A percentile compares a stretch with the other conserved stretches of the same genome.
Evolutionary conservation across 768 basidiomycete species (phyloP).

Genomic region (Mycena crocata): DNA sequence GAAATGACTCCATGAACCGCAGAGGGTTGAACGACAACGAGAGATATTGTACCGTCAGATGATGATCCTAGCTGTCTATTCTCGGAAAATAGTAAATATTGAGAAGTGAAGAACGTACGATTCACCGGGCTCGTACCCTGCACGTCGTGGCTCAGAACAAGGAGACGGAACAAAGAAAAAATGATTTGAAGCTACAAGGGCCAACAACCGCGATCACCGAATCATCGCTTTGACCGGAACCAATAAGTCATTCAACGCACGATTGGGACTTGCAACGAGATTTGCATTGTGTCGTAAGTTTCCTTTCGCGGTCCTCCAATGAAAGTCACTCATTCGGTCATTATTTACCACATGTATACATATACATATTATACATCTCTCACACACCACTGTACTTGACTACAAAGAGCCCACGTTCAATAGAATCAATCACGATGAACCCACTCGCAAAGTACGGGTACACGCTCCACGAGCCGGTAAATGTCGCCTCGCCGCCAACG

Average conservation of each 20-base stretch:
- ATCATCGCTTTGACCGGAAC: conserved; percentile 1
- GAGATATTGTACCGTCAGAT: too few species aligned
- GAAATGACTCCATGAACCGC: too few species aligned
- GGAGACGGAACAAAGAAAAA: too few species aligned
- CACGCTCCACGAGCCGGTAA: conserved; percentile 28
- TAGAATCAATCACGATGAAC: conserved; percentile 28
- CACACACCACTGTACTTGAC: conserved; percentile 23
- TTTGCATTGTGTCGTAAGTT: too few species aligned
- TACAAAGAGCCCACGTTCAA: conserved; percentile 29
- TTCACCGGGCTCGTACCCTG: too few species aligned
- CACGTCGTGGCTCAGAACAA: too few species aligned
- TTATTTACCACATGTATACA: not conserved
- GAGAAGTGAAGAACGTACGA: too few species aligned
- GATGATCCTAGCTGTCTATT: too few species aligned
- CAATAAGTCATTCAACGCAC: not conserved
- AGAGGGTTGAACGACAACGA: too few species aligned
- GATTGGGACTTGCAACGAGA: not conserved
- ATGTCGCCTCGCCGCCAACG: conserved; percentile 29
- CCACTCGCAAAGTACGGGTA: conserved; percentile 30
- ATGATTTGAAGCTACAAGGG: too few species aligned
- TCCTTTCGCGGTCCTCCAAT: not conserved
- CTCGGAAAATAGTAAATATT: too few species aligned
- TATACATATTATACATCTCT: not conserved
- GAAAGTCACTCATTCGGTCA: not conserved
- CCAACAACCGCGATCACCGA: not conserved